These are phyloP conservation scores for Protomyces arabidopsidicola DNA, from an alignment of 1,139 yeast species.

Conservation along the genomic window DNA sequence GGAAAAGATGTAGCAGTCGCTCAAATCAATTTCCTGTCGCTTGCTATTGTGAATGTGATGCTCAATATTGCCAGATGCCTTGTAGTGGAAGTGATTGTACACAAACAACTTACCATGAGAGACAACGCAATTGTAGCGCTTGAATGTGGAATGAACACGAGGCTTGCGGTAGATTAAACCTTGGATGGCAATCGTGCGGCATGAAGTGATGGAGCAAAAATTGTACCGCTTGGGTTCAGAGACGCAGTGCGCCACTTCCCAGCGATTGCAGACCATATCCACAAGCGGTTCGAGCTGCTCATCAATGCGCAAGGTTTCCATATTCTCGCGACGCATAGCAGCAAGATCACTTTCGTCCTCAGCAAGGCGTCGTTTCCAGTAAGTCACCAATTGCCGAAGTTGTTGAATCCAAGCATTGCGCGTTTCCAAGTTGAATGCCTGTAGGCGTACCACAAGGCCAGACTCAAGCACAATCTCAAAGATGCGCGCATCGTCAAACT, in stretches of 20 bases:
- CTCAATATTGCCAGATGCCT: constrained; percentile 41
- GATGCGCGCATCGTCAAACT: constrained; percentile 39
- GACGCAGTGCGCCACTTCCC: constrained; percentile 54
- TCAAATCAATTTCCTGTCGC: constrained; percentile 48
- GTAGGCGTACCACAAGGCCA: constrained; percentile 50
- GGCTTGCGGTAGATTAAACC: constrained; percentile 67
- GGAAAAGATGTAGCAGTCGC: constrained; percentile 69
- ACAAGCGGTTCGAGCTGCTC: constrained; percentile 59
- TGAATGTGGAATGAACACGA: constrained; percentile 63
- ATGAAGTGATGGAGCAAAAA: constrained; percentile 55
- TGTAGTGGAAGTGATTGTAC: constrained; percentile 31
- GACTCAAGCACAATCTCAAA: constrained; percentile 53
- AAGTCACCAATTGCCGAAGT: constrained; percentile 46
- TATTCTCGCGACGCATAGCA: constrained; percentile 48
- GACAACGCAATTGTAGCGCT: constrained; percentile 56
- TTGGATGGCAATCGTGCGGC: constrained; percentile 53
- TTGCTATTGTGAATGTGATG: constrained; percentile 27
- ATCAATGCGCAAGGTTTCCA: constrained; percentile 48
- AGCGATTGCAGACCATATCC: constrained; percentile 48
- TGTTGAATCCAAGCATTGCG: constrained; percentile 65
- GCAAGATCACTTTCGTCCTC: constrained; percentile 46
- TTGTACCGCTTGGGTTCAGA: constrained; percentile 55
- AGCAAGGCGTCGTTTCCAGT: constrained; percentile 55
- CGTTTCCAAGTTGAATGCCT: constrained; percentile 50
- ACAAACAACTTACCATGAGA: constrained; percentile 61